Conservation (phyloP, 495 filamentous ascomycete genomes). For the Trichoderma asperelloides region DNA sequence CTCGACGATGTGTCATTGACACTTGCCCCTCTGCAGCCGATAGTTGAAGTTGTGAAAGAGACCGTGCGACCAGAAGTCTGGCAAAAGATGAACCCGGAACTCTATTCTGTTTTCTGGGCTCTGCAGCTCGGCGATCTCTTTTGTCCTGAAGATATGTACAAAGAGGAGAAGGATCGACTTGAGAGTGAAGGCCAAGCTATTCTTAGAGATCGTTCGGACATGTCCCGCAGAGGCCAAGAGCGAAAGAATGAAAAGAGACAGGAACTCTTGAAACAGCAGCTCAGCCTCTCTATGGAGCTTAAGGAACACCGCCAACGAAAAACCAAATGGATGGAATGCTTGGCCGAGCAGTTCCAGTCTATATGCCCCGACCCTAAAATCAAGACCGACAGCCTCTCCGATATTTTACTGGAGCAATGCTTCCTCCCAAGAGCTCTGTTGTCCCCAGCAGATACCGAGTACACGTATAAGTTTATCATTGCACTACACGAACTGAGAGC, state of each 20-base stretch:
- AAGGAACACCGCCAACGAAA: constrained; percentile 57
- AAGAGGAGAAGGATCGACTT: constrained; percentile 55
- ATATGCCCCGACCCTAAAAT: constrained; percentile 62
- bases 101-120: constrained; percentile 92
- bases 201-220: constrained; percentile 62
- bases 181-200: constrained; percentile 52
- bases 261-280: constrained; percentile 46
- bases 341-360: constrained; percentile 66
- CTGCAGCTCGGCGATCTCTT: constrained; percentile 72
- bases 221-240: constrained; percentile 50
- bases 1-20: neutral
- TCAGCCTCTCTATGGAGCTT: constrained; percentile 60
- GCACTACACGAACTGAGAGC: constrained; percentile 75
- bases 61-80: constrained; percentile 55
- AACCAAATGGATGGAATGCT: constrained; percentile 49
- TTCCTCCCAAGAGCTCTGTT: constrained; percentile 78
- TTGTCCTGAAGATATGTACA: constrained; percentile 63
- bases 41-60: constrained; percentile 58
- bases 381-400: constrained; percentile 59
- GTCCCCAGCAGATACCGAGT: constrained; percentile 79
- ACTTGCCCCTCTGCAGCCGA: constrained; percentile 44
- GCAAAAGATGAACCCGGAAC: constrained; percentile 59
- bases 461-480: constrained; percentile 73
- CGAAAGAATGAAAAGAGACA: constrained; percentile 59
- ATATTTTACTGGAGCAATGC: constrained; percentile 78